Percentiles rank a stretch among this genome's conserved stretches.
Evolutionary conservation across 805 yeast species (phyloP).

Genomic region (Lachancea nothofagi): DNA sequence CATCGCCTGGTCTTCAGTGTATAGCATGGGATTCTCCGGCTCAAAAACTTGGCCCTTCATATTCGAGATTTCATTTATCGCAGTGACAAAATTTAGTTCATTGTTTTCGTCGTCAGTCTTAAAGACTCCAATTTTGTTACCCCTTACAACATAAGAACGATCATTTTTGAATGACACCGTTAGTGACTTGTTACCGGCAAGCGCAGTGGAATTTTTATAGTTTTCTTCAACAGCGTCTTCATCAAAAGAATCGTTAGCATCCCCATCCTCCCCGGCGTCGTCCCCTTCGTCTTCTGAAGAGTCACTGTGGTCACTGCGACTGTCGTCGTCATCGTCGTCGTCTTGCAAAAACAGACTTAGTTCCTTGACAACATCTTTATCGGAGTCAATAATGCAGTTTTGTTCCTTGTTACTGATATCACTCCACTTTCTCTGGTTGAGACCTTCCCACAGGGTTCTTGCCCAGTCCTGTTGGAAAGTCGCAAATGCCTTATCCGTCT

Average conservation of each 20-base stretch:
- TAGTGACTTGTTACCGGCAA: conserved; percentile 26
- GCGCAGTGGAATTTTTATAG: conserved; percentile 1
- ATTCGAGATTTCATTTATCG: conserved; percentile 55
- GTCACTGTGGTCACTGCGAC: conserved; percentile 17
- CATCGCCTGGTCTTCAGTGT: conserved; percentile 64
- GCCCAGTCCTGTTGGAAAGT: conserved; percentile 50
- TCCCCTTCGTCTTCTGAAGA: conserved; percentile 28
- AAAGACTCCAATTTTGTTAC: conserved; percentile 75
- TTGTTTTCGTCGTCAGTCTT: conserved; percentile 46
- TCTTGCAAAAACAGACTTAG: conserved; percentile 5
- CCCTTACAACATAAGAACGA: conserved; percentile 75
- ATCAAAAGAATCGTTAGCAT: conserved; percentile 4
- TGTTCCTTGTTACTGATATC: conserved; percentile 40
- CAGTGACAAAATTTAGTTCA: conserved; percentile 54
- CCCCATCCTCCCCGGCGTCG: conserved; percentile 32
- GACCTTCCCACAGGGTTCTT: conserved; percentile 55
- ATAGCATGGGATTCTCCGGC: conserved; percentile 70
- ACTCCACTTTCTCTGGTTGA: conserved; percentile 47
- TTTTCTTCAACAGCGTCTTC: conserved; percentile 7
- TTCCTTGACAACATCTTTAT: conserved; percentile 38
- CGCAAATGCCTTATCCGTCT: conserved; percentile 35
- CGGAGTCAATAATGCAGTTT: conserved; percentile 53
- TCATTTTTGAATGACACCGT: conserved; percentile 67
- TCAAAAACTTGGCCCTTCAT: conserved; percentile 45
- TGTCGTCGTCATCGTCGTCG: conserved; percentile 20